phyloP scores from a whole-genome alignment of 2,329 filamentous ascomycete species.

The Penicillium sp. region DNA sequence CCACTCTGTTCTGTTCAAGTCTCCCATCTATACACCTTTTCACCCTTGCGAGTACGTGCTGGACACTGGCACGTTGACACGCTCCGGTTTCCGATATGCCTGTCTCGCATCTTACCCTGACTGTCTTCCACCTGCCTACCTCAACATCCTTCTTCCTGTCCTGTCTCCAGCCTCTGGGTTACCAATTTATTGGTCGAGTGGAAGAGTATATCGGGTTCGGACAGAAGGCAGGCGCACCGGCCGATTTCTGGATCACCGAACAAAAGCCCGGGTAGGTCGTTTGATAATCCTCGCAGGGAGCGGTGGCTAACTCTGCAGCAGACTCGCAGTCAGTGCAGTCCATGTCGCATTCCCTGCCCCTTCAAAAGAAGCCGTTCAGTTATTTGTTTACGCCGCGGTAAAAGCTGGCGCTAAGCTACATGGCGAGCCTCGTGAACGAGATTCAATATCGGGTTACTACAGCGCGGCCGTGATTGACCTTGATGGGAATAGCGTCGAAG shows the following conservation, averaged over 20 bases:
- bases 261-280: conserved; percentile 55
- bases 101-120: conserved; percentile 61
- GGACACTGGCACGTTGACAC: conserved; percentile 13
- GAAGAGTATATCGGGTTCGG: conserved; percentile 63
- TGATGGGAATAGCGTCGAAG: conserved; percentile 81
- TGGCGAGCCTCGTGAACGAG: conserved; percentile 55
- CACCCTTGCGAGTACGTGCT: conserved; percentile 7
- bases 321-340: conserved; percentile 53
- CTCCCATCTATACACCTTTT: not conserved
- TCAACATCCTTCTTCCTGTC: conserved; percentile 82
- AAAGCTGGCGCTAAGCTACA: conserved; percentile 62
- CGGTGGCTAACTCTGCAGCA: conserved; percentile 25
- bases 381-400: conserved; percentile 69
- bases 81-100: conserved; percentile 49
- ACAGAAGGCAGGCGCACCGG: conserved; percentile 50
- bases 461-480: conserved; percentile 69
- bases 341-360: conserved; percentile 68
- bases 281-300: not conserved
- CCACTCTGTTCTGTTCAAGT: not conserved
- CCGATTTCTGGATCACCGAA: conserved; percentile 65
- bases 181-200: conserved; percentile 66
- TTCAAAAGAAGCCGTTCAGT: conserved; percentile 63
- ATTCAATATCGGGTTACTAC: conserved; percentile 56
- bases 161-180: conserved; percentile 72
- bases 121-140: conserved; percentile 73